Evolutionary conservation across 768 basidiomycete species (phyloP).

Genomic region (Naganishia vishniacii): DNA sequence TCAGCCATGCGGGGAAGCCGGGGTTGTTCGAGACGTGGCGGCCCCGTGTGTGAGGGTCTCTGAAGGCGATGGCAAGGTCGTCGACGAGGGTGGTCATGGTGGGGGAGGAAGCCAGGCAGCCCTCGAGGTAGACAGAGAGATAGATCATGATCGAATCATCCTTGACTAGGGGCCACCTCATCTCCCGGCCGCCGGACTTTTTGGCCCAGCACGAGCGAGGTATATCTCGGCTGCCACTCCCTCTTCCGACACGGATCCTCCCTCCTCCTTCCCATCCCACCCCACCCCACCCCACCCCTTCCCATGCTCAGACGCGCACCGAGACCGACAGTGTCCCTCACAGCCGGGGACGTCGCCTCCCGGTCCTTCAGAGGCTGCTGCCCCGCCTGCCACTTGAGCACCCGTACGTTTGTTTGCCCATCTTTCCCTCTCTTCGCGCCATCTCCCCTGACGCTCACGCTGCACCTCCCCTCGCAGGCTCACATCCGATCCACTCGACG

Average conservation of each 20-base stretch:
- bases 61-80: neutral
- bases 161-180: too few relatives aligned
- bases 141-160: too few relatives aligned
- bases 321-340: constrained; percentile 3
- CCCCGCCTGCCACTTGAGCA: constrained; percentile 23
- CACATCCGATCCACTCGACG: constrained; percentile 26
- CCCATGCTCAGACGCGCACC: constrained; percentile 18
- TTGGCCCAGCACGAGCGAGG: too few relatives aligned
- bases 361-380: constrained; percentile 19
- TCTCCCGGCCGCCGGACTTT: too few relatives aligned
- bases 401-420: constrained; percentile 9
- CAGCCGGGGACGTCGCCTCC: neutral
- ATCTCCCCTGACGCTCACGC: neutral
- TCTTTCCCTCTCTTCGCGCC: neutral
- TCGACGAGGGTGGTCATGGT: neutral
- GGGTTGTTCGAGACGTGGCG: neutral
- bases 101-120: neutral
- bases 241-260: too few relatives aligned
- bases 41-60: neutral
- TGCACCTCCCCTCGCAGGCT: neutral
- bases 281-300: neutral
- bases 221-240: too few relatives aligned
- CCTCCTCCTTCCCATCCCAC: neutral
- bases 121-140: too few relatives aligned
- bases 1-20: neutral